A percentile compares a stretch with the other conserved stretches of the same genome.
phyloP scores from a whole-genome alignment of 306 rosid species.

The Nissolia schottii region DNA sequence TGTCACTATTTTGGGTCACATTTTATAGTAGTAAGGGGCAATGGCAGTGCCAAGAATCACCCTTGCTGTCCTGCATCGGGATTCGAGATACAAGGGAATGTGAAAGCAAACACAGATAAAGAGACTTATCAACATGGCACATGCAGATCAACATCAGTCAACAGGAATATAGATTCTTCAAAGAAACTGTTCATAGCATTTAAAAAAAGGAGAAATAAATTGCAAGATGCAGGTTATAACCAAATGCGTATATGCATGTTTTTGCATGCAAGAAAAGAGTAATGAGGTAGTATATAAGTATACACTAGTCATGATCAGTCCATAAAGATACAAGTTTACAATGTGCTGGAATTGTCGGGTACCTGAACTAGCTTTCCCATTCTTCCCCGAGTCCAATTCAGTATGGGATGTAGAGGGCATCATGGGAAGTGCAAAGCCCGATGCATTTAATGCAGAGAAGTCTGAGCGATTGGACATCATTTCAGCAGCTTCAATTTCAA shows the following conservation, averaged over 20 bases:
- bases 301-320: background rate
- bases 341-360: constrained; percentile 6
- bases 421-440: constrained; percentile 66
- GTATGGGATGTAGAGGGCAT: constrained; percentile 40
- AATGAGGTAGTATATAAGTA: background rate
- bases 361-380: constrained; percentile 65
- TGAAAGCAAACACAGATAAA: background rate
- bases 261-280: background rate
- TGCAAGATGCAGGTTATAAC: background rate
- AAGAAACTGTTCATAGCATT: background rate
- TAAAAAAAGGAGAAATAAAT: background rate
- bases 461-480: constrained; percentile 58
- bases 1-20: background rate
- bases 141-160: background rate
- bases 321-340: constrained; percentile 5
- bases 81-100: background rate
- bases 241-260: background rate
- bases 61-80: background rate
- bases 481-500: constrained; percentile 89
- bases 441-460: constrained; percentile 55
- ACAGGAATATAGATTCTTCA: constrained; percentile 10
- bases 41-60: background rate
- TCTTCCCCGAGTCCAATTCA: constrained; percentile 49
- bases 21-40: background rate
- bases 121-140: background rate